Percentiles rank a stretch among this genome's conserved stretches.
Conservation (phyloP, 768 basidiomycete species). For the Mycena galopus region DNA sequence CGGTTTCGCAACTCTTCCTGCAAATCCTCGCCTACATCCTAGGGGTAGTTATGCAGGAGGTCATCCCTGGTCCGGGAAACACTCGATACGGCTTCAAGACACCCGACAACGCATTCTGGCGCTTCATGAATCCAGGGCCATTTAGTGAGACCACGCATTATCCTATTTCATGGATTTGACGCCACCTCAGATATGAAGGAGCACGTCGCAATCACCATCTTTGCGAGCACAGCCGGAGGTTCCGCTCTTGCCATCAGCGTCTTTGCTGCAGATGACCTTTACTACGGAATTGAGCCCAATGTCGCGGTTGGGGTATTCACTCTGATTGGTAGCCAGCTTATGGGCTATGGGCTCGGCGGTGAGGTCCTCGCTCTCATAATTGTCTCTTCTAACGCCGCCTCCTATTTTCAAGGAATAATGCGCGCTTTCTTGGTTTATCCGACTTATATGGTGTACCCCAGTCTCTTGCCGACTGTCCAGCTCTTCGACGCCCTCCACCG, state of each 20-base stretch:
- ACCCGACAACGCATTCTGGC: slow-evolving; percentile 56
- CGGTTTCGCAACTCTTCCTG: slow-evolving; percentile 63
- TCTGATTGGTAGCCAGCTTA: slow-evolving; percentile 53
- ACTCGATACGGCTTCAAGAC: slow-evolving; percentile 44
- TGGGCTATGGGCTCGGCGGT: slow-evolving; percentile 56
- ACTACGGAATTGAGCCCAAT: slow-evolving; percentile 61
- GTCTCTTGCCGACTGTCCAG: slow-evolving; percentile 51
- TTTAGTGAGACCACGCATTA: slow-evolving; percentile 57
- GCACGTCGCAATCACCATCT: slow-evolving; percentile 73
- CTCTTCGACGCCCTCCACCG: slow-evolving; percentile 63
- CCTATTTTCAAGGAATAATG: slow-evolving; percentile 42
- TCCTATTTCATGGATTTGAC: no score
- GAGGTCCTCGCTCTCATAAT: slow-evolving; percentile 54
- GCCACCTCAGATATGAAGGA: slow-evolving; percentile 61
- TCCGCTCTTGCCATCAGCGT: slow-evolving; percentile 71
- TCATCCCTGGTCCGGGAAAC: slow-evolving; percentile 53
- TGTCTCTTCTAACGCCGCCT: slow-evolving; percentile 40
- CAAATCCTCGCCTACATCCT: slow-evolving; percentile 67
- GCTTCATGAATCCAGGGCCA: slow-evolving; percentile 72
- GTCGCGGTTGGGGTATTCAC: slow-evolving; percentile 59
- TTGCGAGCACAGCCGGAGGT: slow-evolving; percentile 69
- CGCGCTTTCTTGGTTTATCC: slow-evolving; percentile 23
- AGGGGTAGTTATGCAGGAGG: slow-evolving; percentile 58
- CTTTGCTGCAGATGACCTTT: slow-evolving; percentile 67
- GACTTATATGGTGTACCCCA: slow-evolving; percentile 60